A percentile compares a stretch with the other conserved stretches of the same genome.
Evolutionary conservation across 495 filamentous ascomycete species (phyloP).

Genomic region (Hapsidospora chrysogenum): DNA sequence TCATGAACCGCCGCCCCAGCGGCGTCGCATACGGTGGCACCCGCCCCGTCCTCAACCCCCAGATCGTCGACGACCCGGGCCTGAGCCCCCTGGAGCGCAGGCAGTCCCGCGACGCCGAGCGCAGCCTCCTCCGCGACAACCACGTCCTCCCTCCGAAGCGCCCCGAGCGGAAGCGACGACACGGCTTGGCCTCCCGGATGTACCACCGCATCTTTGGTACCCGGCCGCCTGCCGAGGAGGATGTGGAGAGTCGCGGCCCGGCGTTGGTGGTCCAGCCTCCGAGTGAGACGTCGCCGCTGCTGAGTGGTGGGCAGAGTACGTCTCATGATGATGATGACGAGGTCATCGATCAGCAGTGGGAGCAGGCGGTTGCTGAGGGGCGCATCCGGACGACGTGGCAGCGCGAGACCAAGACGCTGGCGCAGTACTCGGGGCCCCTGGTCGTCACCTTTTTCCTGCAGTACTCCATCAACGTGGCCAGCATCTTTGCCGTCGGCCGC

Average conservation of each 20-base stretch:
- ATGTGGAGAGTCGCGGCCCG: constrained; percentile 9
- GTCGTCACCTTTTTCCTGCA: constrained; percentile 60
- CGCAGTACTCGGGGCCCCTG: constrained; percentile 37
- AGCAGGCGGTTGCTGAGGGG: constrained; percentile 46
- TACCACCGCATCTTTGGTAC: constrained; percentile 28
- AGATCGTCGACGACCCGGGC: constrained; percentile 27
- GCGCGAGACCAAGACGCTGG: constrained; percentile 46
- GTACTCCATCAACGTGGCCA: constrained; percentile 55
- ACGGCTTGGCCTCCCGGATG: constrained; percentile 10
- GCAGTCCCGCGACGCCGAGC: constrained; percentile 52
- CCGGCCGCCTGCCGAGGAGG: constrained; percentile 15
- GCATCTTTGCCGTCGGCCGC: constrained; percentile 52
- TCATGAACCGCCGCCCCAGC: constrained; percentile 48
- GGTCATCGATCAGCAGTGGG: constrained; percentile 41
- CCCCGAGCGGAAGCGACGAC: constrained; percentile 8
- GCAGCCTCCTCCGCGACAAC: constrained; percentile 63
- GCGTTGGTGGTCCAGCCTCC: constrained; percentile 10
- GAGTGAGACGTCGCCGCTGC: constrained; percentile 21
- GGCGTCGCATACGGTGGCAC: constrained; percentile 45
- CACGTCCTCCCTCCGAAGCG: constrained; percentile 52
- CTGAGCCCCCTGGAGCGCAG: constrained; percentile 45
- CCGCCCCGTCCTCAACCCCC: constrained; percentile 18
- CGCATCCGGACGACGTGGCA: constrained; percentile 57
- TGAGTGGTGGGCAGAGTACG: constrained; percentile 3
- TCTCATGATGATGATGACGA: constrained; percentile 7